phyloP scores from a whole-genome alignment of 768 basidiomycete species.

The Suillus brevipes region DNA sequence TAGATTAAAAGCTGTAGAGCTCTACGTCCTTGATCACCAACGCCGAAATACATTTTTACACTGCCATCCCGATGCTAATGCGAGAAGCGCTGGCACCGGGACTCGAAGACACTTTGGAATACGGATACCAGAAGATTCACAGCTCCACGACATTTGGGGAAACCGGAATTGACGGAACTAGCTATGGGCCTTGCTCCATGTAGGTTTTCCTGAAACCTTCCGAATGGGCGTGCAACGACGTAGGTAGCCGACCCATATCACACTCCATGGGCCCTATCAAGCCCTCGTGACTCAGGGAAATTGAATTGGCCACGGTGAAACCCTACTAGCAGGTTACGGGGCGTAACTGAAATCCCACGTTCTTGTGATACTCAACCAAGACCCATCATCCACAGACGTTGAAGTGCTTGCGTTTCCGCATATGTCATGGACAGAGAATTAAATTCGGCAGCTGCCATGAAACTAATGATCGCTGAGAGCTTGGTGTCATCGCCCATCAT shows the following conservation, averaged over 20 bases:
- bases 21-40: not conserved
- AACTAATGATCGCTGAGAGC: not conserved
- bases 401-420: not conserved
- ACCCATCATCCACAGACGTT: not conserved
- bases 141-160: not conserved
- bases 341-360: not conserved
- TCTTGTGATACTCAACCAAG: conserved; percentile 1
- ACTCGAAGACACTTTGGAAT: not conserved
- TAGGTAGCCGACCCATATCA: not conserved
- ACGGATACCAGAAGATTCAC: not conserved
- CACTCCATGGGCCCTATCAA: not conserved
- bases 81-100: not conserved
- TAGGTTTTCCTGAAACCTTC: too few species aligned
- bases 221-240: not conserved
- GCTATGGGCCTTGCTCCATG: not conserved
- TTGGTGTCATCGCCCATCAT: not conserved
- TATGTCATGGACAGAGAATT: not conserved
- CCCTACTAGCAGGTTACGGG: not conserved
- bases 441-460: not conserved
- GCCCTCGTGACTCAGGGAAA: not conserved
- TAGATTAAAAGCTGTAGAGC: not conserved
- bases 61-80: not conserved
- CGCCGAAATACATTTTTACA: not conserved
- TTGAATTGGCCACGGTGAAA: not conserved
- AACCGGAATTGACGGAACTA: not conserved